These are phyloP conservation scores for Holtermannia corniformis DNA, from an alignment of 768 basidiomycete species.

Conservation along the genomic window DNA sequence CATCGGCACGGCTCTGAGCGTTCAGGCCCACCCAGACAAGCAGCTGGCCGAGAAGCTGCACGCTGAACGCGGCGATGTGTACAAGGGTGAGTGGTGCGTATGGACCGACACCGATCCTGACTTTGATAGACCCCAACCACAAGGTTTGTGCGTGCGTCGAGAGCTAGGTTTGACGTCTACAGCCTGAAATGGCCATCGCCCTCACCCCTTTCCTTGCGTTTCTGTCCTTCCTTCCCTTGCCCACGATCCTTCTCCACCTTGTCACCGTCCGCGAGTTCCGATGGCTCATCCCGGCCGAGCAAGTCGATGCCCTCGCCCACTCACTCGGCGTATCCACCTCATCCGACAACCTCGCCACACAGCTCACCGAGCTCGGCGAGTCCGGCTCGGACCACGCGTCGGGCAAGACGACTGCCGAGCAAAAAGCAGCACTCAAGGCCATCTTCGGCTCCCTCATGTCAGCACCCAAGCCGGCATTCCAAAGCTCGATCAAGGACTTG, in stretches of 20 bases:
- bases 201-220: constrained; percentile 80
- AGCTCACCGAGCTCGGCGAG: constrained; percentile 1
- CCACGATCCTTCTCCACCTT: constrained; percentile 60
- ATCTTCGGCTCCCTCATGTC: constrained; percentile 83
- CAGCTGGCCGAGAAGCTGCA: constrained; percentile 62
- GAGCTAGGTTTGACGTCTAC: no score
- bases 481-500: constrained; percentile 51
- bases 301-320: constrained; percentile 45
- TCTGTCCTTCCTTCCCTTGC: constrained; percentile 83
- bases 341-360: constrained; percentile 11
- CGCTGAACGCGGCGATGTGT: constrained; percentile 63
- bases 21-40: constrained; percentile 89
- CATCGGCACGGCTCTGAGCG: constrained; percentile 78
- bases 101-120: not conserved
- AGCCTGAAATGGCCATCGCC: constrained; percentile 96
- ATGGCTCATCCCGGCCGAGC: constrained; percentile 52
- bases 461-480: constrained; percentile 47
- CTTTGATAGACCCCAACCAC: constrained; percentile 72
- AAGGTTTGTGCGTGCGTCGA: constrained; percentile 46
- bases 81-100: constrained; percentile 63
- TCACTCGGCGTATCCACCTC: constrained; percentile 49
- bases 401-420: constrained; percentile 42
- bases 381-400: not conserved
- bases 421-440: constrained; percentile 57
- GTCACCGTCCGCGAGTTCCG: constrained; percentile 64